Conservation (phyloP, 768 basidiomycete genomes). For the Boletus pseudo-olivaceus region DNA sequence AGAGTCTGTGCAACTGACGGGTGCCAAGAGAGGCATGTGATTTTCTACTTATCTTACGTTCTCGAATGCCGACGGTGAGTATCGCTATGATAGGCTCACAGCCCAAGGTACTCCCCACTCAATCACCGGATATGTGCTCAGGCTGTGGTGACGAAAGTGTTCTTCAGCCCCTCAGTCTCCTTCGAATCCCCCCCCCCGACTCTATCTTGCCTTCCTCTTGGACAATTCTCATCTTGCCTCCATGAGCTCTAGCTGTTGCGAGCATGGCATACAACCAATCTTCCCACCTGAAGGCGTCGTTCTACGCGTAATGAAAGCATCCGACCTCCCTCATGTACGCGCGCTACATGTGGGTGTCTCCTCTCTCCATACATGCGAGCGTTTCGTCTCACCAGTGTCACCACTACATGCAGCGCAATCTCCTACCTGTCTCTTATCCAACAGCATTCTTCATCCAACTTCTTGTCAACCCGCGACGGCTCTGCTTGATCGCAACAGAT, state of each 20-base stretch:
- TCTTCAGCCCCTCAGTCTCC: background rate
- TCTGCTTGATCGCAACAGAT: conserved; percentile 30
- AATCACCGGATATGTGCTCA: background rate
- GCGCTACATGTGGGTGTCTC: conserved; percentile 22
- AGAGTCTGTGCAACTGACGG: too few relatives aligned
- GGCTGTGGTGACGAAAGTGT: background rate
- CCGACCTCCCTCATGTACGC: conserved; percentile 28
- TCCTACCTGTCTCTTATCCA: conserved; percentile 29
- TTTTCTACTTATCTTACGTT: too few relatives aligned
- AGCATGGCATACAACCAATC: background rate
- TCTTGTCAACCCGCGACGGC: conserved; percentile 26
- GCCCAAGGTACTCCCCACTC: background rate
- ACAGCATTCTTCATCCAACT: conserved; percentile 32
- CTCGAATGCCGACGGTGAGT: too few relatives aligned
- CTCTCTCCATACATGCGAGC: background rate
- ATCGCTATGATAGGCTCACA: background rate
- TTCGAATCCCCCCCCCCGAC: conserved; percentile 24
- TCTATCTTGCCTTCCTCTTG: background rate
- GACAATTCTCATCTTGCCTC: background rate
- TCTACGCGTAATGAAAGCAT: conserved; percentile 27
- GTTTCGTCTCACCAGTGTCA: conserved; percentile 1
- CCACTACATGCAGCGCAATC: conserved; percentile 13
- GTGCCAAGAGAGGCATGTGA: background rate
- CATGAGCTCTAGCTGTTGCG: conserved; percentile 10
- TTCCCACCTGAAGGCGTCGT: conserved; percentile 7